phyloP scores from a whole-genome alignment of 2,329 filamentous ascomycete genomes.

The Pleurostoma richardsiae region DNA sequence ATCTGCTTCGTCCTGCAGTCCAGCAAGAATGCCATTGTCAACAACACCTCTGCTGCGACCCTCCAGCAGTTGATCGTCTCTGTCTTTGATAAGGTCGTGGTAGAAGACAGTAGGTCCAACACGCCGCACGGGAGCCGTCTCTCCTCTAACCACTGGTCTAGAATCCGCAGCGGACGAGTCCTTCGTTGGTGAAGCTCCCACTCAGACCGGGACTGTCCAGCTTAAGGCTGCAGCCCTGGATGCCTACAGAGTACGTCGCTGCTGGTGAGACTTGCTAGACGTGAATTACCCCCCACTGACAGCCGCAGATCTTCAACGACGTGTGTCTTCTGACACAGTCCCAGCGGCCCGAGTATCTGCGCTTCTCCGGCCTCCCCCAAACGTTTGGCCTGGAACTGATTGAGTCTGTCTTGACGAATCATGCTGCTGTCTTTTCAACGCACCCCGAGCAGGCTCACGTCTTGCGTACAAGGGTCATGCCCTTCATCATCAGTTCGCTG shows the following conservation, averaged over 20 bases:
- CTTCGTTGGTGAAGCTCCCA: constrained; percentile 61
- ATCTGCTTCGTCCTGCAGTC: constrained; percentile 89
- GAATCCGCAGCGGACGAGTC: constrained; percentile 42
- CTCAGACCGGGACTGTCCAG: constrained; percentile 58
- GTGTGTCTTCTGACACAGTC: constrained; percentile 84
- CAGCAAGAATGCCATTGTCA: constrained; percentile 89
- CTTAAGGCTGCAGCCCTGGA: constrained; percentile 76
- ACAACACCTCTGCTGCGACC: constrained; percentile 94
- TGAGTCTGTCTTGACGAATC: constrained; percentile 82
- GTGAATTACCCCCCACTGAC: constrained; percentile 31
- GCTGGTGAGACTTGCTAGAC: neutral
- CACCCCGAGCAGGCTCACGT: constrained; percentile 80
- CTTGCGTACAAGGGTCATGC: constrained; percentile 73
- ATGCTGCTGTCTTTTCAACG: constrained; percentile 70
- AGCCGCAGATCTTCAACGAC: constrained; percentile 71
- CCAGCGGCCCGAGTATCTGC: constrained; percentile 75
- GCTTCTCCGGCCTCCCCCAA: constrained; percentile 71
- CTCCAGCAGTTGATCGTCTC: constrained; percentile 89
- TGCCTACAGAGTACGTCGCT: constrained; percentile 54
- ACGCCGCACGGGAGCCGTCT: too few relatives aligned
- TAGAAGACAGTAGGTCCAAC: constrained; percentile 62
- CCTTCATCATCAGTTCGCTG: constrained; percentile 72
- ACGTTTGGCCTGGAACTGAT: constrained; percentile 88
- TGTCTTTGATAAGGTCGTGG: constrained; percentile 85
- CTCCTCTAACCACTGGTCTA: constrained; percentile 20